These are phyloP conservation scores for Tremellales sp. DNA, from an alignment of 1,284 basidiomycete genomes.

Conservation along the genomic window DNA sequence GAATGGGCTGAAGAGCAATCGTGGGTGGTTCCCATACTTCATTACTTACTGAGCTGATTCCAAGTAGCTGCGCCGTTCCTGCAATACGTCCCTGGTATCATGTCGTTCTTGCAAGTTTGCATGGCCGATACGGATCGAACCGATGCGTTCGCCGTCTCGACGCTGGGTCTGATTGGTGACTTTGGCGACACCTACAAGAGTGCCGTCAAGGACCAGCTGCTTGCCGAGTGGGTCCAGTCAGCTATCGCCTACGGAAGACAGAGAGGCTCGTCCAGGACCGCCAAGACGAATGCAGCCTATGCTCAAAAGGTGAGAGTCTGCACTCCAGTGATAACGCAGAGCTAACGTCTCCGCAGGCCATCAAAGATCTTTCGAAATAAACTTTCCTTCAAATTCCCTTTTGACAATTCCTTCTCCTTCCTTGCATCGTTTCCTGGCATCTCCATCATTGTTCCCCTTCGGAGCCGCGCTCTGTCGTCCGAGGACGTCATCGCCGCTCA, in stretches of 20 bases:
- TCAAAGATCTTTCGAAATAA: constrained; percentile 34
- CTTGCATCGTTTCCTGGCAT: not conserved
- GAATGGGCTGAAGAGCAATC: constrained; percentile 78
- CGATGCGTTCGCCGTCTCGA: constrained; percentile 70
- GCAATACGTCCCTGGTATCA: constrained; percentile 69
- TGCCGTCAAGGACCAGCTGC: constrained; percentile 73
- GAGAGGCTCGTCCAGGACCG: constrained; percentile 50
- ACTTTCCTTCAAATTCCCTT: constrained; percentile 1
- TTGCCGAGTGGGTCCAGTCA: constrained; percentile 74
- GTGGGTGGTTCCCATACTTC: constrained; percentile 48
- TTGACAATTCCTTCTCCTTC: constrained; percentile 9
- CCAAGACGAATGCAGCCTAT: constrained; percentile 55
- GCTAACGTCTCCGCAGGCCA: constrained; percentile 15
- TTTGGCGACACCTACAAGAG: constrained; percentile 79
- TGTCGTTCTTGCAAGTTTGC: constrained; percentile 77
- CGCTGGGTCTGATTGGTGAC: constrained; percentile 85
- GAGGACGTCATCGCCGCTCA: constrained; percentile 42
- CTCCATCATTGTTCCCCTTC: not conserved
- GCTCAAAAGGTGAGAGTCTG: constrained; percentile 53
- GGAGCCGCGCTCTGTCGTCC: constrained; percentile 47
- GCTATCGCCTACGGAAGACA: constrained; percentile 63
- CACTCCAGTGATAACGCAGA: not conserved
- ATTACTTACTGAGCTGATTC: not conserved
- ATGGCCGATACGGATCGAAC: constrained; percentile 73
- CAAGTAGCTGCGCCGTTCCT: constrained; percentile 53